Evolutionary conservation across 768 basidiomycete species (phyloP).

Genomic region (Tephrocybe sp.): DNA sequence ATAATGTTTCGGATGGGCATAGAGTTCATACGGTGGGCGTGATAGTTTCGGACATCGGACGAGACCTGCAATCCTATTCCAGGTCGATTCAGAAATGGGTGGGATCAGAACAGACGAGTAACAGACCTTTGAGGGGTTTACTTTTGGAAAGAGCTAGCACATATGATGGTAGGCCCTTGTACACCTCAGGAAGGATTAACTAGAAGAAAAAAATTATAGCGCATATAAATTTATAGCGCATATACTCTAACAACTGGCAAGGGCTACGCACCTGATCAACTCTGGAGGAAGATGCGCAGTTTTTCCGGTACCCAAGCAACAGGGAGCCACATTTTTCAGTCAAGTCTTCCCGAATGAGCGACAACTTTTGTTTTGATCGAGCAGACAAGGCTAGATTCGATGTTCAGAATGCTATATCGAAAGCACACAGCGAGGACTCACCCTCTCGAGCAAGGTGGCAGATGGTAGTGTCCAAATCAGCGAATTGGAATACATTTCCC

Average conservation of each 20-base stretch:
- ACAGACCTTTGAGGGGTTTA: constrained; percentile 87
- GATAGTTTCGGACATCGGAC: constrained; percentile 90
- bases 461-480: constrained; percentile 85
- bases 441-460: constrained; percentile 76
- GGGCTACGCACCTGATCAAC: constrained; percentile 64
- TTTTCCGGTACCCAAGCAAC: constrained; percentile 80
- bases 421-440: constrained; percentile 28
- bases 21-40: constrained; percentile 71
- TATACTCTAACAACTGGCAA: not conserved
- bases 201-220: constrained; percentile 29
- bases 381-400: constrained; percentile 58
- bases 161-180: constrained; percentile 82
- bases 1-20: constrained; percentile 69
- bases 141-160: constrained; percentile 80
- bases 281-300: constrained; percentile 80
- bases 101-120: not conserved
- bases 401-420: too few relatives aligned
- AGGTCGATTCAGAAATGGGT: not conserved
- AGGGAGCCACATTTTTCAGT: constrained; percentile 82
- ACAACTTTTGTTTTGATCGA: constrained; percentile 56
- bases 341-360: constrained; percentile 79
- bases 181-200: constrained; percentile 94
- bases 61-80: constrained; percentile 75
- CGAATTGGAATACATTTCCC: constrained; percentile 88
- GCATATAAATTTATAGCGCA: constrained; percentile 1